A percentile compares a stretch with the other conserved stretches of the same genome.
phyloP scores from a whole-genome alignment of 164 flowering plant species.

The Warburgia ugandensis region DNA sequence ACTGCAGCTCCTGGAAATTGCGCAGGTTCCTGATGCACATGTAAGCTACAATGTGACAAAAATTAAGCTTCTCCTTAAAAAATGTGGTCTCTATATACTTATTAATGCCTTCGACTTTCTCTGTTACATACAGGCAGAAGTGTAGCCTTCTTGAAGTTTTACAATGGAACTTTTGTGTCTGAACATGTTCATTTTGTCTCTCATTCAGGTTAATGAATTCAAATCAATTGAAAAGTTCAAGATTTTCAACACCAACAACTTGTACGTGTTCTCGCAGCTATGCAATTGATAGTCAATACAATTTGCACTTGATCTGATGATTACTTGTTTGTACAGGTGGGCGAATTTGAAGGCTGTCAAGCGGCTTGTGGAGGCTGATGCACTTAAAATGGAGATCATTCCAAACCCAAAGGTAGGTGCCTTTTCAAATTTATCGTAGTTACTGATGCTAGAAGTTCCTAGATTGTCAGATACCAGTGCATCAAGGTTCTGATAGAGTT shows the following conservation, averaged over 20 bases:
- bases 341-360: constrained; percentile 88
- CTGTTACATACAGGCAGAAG: no score
- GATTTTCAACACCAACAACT: constrained; percentile 86
- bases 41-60: constrained; percentile 31
- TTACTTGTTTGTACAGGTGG: constrained; percentile 54
- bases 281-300: not conserved
- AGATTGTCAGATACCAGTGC: no score
- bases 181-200: constrained; percentile 11
- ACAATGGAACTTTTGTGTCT: not conserved
- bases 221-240: constrained; percentile 96
- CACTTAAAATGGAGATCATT: constrained; percentile 94
- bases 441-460: no score
- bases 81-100: not conserved
- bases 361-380: constrained; percentile 88
- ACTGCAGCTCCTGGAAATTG: constrained; percentile 88
- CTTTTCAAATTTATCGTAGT: no score
- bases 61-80: not conserved
- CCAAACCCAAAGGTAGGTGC: constrained; percentile 90
- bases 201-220: constrained; percentile 70
- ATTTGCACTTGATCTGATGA: not conserved
- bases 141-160: not conserved
- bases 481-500: not conserved
- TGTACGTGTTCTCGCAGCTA: constrained; percentile 37
- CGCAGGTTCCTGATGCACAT: constrained; percentile 82
- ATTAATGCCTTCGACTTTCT: no score